Conservation (phyloP, 768 basidiomycete genomes). For the Holtermanniella nyarrowii region DNA sequence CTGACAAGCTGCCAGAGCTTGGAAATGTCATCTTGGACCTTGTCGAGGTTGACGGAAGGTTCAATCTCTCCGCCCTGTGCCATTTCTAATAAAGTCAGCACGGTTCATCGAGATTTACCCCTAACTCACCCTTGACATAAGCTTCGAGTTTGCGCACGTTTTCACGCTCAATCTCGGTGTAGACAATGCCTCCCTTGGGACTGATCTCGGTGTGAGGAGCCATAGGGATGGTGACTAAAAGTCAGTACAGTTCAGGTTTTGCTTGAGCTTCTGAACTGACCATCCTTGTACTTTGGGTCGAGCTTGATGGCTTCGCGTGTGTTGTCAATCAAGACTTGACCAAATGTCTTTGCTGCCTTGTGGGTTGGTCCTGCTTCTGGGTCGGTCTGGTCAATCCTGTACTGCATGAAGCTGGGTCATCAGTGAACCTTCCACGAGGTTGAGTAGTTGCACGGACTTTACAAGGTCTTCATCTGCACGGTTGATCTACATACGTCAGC, state of each 20-base stretch:
- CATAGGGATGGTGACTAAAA: conserved; percentile 78
- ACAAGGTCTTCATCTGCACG: not conserved
- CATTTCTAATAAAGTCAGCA: too few species aligned
- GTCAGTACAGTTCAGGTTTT: not conserved
- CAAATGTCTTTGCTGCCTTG: conserved; percentile 91
- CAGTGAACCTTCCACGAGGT: not conserved
- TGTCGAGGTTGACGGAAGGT: conserved; percentile 82
- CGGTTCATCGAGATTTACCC: too few species aligned
- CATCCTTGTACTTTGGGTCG: conserved; percentile 91
- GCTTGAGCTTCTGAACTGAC: conserved; percentile 45
- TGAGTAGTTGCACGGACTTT: conserved; percentile 35
- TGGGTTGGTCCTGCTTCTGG: conserved; percentile 74
- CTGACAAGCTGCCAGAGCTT: conserved; percentile 97
- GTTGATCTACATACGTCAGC: too few species aligned
- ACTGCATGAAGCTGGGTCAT: conserved; percentile 73
- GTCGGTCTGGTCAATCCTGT: conserved; percentile 75
- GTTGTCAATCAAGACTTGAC: conserved; percentile 89
- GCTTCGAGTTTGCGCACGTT: conserved; percentile 95
- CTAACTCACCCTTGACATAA: conserved; percentile 51
- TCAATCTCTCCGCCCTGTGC: conserved; percentile 78
- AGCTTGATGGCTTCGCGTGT: conserved; percentile 70
- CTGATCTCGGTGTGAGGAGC: conserved; percentile 92
- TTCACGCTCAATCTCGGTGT: conserved; percentile 88
- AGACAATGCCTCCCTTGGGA: conserved; percentile 85
- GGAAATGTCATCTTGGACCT: conserved; percentile 90